Evolutionary conservation across 78 protist species (phyloP).

Genomic region (Pigoraptor vietnamica): DNA sequence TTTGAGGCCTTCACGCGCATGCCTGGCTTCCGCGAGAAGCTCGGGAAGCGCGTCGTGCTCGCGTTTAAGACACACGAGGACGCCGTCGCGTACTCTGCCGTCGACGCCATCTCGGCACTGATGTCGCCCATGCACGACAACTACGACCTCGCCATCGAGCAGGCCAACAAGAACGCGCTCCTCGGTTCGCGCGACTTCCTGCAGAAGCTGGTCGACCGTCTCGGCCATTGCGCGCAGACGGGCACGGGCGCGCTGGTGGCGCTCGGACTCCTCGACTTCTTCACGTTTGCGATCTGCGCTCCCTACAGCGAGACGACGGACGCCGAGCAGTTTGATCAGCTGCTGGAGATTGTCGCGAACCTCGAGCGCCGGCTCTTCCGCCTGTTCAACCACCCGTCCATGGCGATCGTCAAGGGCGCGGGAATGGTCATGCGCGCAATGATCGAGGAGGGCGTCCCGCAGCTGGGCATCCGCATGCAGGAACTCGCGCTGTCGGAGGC

Average conservation of each 20-base stretch:
- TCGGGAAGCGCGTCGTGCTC: not conserved
- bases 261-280: conserved; percentile 57
- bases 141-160: conserved; percentile 43
- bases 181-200: conserved; percentile 18
- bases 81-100: conserved; percentile 50
- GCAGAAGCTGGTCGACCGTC: conserved; percentile 4
- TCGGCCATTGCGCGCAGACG: conserved; percentile 14
- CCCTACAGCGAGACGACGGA: conserved; percentile 78
- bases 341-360: conserved; percentile 45
- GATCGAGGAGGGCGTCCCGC: conserved; percentile 59
- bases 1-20: conserved; percentile 37
- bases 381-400: conserved; percentile 62
- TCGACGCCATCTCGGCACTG: conserved; percentile 43
- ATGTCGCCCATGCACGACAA: conserved; percentile 62
- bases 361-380: conserved; percentile 35
- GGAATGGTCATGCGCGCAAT: conserved; percentile 72
- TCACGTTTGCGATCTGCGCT: conserved; percentile 62
- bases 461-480: conserved; percentile 10
- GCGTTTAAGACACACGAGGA: conserved; percentile 7
- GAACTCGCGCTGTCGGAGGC: conserved; percentile 67
- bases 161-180: conserved; percentile 28
- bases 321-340: conserved; percentile 42
- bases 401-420: conserved; percentile 62
- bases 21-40: conserved; percentile 5
- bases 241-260: conserved; percentile 71